Evolutionary conservation across 805 yeast species (phyloP).

Genomic region (Zygosaccharomyces gambellarensis): DNA sequence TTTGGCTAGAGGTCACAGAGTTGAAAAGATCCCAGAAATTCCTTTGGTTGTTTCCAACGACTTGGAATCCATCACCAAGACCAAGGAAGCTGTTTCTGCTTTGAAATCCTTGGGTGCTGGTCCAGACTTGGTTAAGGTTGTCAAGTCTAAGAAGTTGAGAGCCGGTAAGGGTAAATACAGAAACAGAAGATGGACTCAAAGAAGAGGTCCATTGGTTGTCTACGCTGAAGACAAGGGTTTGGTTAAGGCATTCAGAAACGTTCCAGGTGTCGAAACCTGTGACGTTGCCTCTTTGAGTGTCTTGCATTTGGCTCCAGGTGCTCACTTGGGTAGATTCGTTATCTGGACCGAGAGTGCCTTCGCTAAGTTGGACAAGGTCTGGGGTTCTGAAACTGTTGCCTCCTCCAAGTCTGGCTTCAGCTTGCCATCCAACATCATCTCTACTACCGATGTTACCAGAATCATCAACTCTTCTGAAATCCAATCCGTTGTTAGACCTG

Average conservation of each 20-base stretch:
- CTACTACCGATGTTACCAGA: slow-evolving; percentile 95
- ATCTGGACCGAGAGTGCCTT: slow-evolving; percentile 99
- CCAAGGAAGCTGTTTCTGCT: slow-evolving; percentile 98
- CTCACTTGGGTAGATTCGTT: slow-evolving; percentile 98
- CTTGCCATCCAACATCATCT: slow-evolving; percentile 88
- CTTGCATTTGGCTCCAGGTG: slow-evolving; percentile 99
- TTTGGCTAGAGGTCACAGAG: slow-evolving; percentile 99
- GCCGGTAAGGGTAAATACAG: slow-evolving; percentile 99
- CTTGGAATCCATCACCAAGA: slow-evolving; percentile 87
- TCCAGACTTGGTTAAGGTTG: slow-evolving; percentile 95
- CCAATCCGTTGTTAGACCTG: slow-evolving; percentile 95
- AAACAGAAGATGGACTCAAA: slow-evolving; percentile 99
- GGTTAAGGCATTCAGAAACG: slow-evolving; percentile 98
- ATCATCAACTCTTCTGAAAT: slow-evolving; percentile 98
- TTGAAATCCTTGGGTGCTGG: slow-evolving; percentile 98
- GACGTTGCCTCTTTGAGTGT: slow-evolving; percentile 88
- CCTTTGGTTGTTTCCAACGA: slow-evolving; percentile 96
- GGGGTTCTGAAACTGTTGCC: slow-evolving; percentile 87
- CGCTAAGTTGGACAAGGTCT: slow-evolving; percentile 91
- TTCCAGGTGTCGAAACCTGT: slow-evolving; percentile 99
- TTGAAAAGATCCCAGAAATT: slow-evolving; percentile 96
- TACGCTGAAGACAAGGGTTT: slow-evolving; percentile 97
- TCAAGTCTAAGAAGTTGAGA: slow-evolving; percentile 97
- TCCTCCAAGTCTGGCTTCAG: slow-evolving; percentile 84
- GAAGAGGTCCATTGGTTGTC: slow-evolving; percentile 99